Evolutionary conservation across 1,139 yeast genomes (phyloP), one percentile per base, ranked within the genome.

Genomic region (Kodamaea sp.): DNA sequence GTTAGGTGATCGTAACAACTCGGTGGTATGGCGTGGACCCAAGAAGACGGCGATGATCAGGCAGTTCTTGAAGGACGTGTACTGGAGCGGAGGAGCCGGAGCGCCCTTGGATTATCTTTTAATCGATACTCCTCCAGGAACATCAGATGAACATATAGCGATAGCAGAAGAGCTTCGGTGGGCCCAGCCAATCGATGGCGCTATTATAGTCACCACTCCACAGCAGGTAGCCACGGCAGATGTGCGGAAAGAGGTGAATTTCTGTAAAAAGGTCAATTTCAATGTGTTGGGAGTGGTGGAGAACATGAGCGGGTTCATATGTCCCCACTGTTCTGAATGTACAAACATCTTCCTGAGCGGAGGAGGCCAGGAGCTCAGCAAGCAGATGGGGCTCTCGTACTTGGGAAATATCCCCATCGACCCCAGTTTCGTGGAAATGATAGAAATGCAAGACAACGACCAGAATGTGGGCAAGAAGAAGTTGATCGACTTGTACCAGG

Each of bases 21-120:
- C 95, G 14, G 95, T 94, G 21, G 97, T 92, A 7, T 94, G 99
- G 99, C 72, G 97, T 52, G 99, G 99, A 0, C 98, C 99, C 2
- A 89, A 90, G 59, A 94, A 94, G 57, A 90, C 97, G 0, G 96
- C 97, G 15, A 92, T 94, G 97, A 86, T 94, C 28, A 76, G 92
- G 38, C 99, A 94, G 59, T 90, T 94, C 53, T 68, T 94, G 28
- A 78, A 80, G 42, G 97, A 92, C 56, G 96, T 92, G 1, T 78
- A 78, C 13, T 94, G 98, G 98, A 50, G 47, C 29, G 60, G 59
- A 4, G 96, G 89, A 1, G 74, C 73, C 12, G 70, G 64, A 18
- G 50, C 48, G 5, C 66, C 68, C 2, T 57, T 83, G 30, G 97
- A 90, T 57, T 94, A 87, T 54, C 63, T 94, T 37, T 65, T 94